These are phyloP conservation scores for Dothistroma pini DNA, from an alignment of 2,329 filamentous ascomycete genomes.

Conservation along the genomic window DNA sequence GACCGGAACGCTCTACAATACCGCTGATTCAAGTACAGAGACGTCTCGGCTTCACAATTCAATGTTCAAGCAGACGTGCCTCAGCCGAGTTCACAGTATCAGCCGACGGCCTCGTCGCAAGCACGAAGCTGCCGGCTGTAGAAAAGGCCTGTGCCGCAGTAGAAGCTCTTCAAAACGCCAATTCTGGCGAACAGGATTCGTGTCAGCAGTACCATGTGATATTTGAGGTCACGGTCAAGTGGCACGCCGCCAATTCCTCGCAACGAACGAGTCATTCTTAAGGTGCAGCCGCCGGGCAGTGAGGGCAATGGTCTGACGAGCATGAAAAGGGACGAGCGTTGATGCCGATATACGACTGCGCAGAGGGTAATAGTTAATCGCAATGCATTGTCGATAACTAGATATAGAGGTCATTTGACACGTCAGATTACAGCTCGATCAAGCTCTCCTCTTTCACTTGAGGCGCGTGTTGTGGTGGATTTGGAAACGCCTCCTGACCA, in stretches of 20 bases:
- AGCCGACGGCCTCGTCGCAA: conserved; percentile 30
- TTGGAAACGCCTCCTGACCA: conserved; percentile 35
- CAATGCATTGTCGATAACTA: neutral
- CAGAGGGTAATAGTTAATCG: neutral
- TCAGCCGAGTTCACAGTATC: conserved; percentile 36
- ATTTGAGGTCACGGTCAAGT: conserved; percentile 47
- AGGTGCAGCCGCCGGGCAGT: conserved; percentile 10
- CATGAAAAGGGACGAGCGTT: conserved; percentile 17
- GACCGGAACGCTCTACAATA: conserved; percentile 37
- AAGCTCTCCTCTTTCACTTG: conserved; percentile 36
- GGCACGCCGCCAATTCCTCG: conserved; percentile 45
- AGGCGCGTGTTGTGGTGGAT: conserved; percentile 33
- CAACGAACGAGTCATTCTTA: conserved; percentile 46
- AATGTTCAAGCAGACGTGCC: conserved; percentile 40
- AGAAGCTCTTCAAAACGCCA: conserved; percentile 28
- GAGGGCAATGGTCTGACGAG: neutral
- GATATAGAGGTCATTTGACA: neutral
- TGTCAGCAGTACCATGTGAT: conserved; percentile 50
- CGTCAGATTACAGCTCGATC: conserved; percentile 32
- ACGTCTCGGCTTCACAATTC: conserved; percentile 45
- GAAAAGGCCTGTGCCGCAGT: conserved; percentile 42
- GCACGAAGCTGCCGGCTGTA: conserved; percentile 25
- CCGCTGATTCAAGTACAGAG: conserved; percentile 51
- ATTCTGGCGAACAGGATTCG: conserved; percentile 34
- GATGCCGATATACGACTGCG: neutral